Percentiles rank a stretch among this genome's conserved stretches.
These are phyloP conservation scores for Xylogone sp. DNA, from an alignment of 2,329 filamentous ascomycete species.

Conservation along the genomic window DNA sequence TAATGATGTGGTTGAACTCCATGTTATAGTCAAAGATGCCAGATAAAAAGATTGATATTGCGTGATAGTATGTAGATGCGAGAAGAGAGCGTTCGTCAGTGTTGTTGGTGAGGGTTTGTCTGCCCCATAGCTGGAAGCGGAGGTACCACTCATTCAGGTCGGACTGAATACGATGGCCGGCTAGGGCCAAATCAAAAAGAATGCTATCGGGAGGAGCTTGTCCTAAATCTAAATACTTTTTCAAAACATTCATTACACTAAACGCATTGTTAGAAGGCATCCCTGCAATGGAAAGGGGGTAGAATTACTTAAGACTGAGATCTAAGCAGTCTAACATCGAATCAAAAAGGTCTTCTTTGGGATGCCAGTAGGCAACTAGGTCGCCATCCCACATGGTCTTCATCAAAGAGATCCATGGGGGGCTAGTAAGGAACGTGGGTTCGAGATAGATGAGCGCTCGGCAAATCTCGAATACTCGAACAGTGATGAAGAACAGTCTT, in stretches of 20 bases:
- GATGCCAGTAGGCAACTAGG: conserved; percentile 10
- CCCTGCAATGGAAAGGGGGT: not conserved
- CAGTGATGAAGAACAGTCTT: conserved; percentile 16
- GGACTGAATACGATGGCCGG: conserved; percentile 8
- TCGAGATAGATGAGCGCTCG: conserved; percentile 15
- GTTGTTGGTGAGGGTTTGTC: not conserved
- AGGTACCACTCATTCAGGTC: conserved; percentile 11
- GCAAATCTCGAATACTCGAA: conserved; percentile 19
- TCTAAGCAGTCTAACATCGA: conserved; percentile 14
- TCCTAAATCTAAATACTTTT: not conserved
- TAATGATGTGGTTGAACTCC: conserved; percentile 6
- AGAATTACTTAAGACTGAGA: conserved; percentile 8
- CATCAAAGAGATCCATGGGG: conserved; percentile 10
- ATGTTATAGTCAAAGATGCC: conserved; percentile 17
- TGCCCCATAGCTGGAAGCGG: not conserved
- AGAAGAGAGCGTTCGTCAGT: conserved; percentile 3
- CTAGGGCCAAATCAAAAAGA: conserved; percentile 5
- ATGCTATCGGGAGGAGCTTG: not conserved
- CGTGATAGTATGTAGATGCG: conserved; percentile 14
- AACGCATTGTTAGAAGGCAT: not conserved
- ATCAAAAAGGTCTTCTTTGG: conserved; percentile 17
- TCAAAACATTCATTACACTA: not conserved
- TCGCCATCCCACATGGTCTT: conserved; percentile 7
- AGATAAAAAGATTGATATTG: conserved; percentile 18
- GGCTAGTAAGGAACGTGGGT: conserved; percentile 13